Evolutionary conservation across 352 stramenopile species (phyloP).

Genomic region (Phytophthora nicotianae): DNA sequence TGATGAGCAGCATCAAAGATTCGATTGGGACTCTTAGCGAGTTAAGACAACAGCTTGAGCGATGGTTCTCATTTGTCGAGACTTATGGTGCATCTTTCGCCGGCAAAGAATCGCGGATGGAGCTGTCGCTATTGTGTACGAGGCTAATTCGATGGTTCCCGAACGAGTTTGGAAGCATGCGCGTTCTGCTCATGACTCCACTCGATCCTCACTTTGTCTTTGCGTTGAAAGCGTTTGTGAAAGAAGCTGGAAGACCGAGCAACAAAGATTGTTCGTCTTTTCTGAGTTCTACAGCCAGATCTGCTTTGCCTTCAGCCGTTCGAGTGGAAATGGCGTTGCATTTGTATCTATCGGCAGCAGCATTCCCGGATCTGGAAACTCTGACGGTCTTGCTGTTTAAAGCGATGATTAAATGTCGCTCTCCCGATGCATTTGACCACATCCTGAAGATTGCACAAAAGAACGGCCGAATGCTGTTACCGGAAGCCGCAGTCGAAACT

Average conservation of each 20-base stretch:
- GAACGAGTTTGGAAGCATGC: slow-evolving; percentile 35
- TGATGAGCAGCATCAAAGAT: slow-evolving; percentile 36
- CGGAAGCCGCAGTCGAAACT: slow-evolving; percentile 24
- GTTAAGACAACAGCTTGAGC: slow-evolving; percentile 45
- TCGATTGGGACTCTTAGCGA: slow-evolving; percentile 17
- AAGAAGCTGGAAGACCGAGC: slow-evolving; percentile 27
- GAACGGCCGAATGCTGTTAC: slow-evolving; percentile 28
- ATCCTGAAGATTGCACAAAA: slow-evolving; percentile 37
- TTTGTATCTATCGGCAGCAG: slow-evolving; percentile 33
- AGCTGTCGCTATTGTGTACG: slow-evolving; percentile 44
- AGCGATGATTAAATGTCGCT: slow-evolving; percentile 46
- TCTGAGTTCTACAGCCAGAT: slow-evolving; percentile 10
- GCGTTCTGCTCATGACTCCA: slow-evolving; percentile 31
- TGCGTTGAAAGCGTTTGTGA: slow-evolving; percentile 40
- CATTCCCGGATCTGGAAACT: slow-evolving; percentile 41
- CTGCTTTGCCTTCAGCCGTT: slow-evolving; percentile 28
- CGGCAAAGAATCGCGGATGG: slow-evolving; percentile 49
- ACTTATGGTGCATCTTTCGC: slow-evolving; percentile 26
- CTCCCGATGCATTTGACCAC: slow-evolving; percentile 29
- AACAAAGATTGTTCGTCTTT: slow-evolving; percentile 10
- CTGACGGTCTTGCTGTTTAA: slow-evolving; percentile 42
- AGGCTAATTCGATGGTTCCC: slow-evolving; percentile 57
- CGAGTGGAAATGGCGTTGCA: slow-evolving; percentile 46
- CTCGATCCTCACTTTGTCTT: slow-evolving; percentile 42
- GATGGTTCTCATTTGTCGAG: slow-evolving; percentile 47